Evolutionary conservation across 2,329 filamentous ascomycete genomes (phyloP).

Genomic region (Phialophora verrucosa): DNA sequence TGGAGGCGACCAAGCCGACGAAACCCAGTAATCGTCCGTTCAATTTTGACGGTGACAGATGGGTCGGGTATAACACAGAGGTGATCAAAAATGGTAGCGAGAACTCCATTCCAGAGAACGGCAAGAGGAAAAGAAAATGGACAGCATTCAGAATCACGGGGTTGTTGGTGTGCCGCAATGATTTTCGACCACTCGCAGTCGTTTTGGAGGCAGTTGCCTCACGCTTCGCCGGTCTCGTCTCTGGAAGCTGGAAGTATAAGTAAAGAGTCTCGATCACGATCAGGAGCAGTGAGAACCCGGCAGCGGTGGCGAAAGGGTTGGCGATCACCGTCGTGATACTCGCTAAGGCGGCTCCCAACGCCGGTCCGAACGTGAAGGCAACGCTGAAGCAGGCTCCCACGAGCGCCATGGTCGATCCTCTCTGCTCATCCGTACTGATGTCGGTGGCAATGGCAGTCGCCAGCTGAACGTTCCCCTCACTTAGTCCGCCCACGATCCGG

Average conservation of each 20-base stretch:
- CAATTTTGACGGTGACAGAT: conserved; percentile 64
- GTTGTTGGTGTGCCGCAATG: conserved; percentile 69
- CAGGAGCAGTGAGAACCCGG: conserved; percentile 81
- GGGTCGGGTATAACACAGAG: conserved; percentile 85
- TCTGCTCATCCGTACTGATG: conserved; percentile 82
- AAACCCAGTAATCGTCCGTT: conserved; percentile 88
- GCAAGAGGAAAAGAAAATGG: conserved; percentile 90
- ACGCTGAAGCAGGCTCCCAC: conserved; percentile 97
- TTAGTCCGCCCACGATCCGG: conserved; percentile 86
- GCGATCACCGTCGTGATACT: conserved; percentile 76
- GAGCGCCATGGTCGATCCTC: conserved; percentile 92
- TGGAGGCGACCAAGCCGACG: conserved; percentile 85
- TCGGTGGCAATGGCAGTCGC: conserved; percentile 96
- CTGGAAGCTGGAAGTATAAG: conserved; percentile 81
- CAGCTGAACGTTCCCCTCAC: conserved; percentile 95
- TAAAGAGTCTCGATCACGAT: conserved; percentile 88
- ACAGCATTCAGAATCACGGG: conserved; percentile 80
- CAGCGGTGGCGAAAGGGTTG: conserved; percentile 93
- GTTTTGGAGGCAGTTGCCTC: conserved; percentile 40
- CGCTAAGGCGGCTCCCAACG: conserved; percentile 84
- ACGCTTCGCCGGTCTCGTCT: conserved; percentile 72
- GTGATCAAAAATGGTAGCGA: conserved; percentile 92
- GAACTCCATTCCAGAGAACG: conserved; percentile 98
- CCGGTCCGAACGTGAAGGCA: conserved; percentile 95
- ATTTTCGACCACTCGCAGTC: conserved; percentile 35